phyloP scores from a whole-genome alignment of 345 rosid genomes.

The Lumnitzera racemosa region DNA sequence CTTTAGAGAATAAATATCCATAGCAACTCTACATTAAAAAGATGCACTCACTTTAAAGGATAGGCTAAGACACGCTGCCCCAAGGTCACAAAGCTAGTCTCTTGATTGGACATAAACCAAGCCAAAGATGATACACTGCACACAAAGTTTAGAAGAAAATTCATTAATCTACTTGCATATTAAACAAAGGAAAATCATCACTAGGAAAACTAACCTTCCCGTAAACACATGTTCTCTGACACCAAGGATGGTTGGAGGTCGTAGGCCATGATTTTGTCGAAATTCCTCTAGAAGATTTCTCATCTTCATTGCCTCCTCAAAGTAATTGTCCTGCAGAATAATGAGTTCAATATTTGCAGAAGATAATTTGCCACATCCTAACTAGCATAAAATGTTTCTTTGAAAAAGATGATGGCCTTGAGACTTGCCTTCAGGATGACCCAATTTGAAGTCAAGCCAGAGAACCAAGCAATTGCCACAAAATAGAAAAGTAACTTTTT shows the following conservation, averaged over 20 bases:
- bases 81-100: constrained; percentile 95
- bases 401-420: background rate
- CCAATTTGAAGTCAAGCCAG: too few relatives aligned
- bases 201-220: constrained; percentile 57
- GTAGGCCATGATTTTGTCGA: constrained; percentile 83
- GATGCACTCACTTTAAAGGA: constrained; percentile 80
- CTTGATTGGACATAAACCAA: constrained; percentile 99
- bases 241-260: constrained; percentile 93
- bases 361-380: background rate
- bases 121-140: constrained; percentile 99
- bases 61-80: constrained; percentile 91
- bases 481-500: background rate
- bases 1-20: too few relatives aligned
- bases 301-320: constrained; percentile 98
- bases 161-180: constrained; percentile 12
- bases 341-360: constrained; percentile 3
- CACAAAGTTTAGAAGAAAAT: constrained; percentile 14
- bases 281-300: constrained; percentile 97
- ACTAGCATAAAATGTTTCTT: background rate
- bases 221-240: constrained; percentile 95
- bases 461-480: background rate
- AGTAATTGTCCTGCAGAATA: constrained; percentile 74
- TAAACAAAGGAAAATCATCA: constrained; percentile 1
- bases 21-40: background rate
- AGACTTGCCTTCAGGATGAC: background rate